Evolutionary conservation across 768 basidiomycete genomes (phyloP).

Genomic region (Termitomyces sp.): DNA sequence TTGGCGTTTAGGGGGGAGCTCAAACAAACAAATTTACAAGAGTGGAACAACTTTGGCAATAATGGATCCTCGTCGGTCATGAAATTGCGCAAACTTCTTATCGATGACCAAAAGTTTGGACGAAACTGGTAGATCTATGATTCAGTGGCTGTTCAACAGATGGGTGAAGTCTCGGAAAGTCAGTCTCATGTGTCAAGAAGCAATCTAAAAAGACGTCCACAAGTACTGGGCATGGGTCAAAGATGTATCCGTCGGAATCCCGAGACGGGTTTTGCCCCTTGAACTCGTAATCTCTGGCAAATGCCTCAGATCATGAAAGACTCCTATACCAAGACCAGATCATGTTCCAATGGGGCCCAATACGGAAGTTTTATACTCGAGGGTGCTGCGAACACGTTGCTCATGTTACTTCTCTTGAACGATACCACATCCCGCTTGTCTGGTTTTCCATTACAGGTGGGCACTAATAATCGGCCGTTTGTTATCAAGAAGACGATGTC

Average conservation of each 20-base stretch:
- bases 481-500: slow-evolving; percentile 2
- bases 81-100: neutral
- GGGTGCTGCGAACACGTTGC: slow-evolving; percentile 9
- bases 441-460: neutral
- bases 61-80: neutral
- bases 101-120: slow-evolving; percentile 8
- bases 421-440: neutral
- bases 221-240: slow-evolving; percentile 1
- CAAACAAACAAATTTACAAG: neutral
- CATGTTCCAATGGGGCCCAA: neutral
- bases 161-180: slow-evolving; percentile 1
- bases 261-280: neutral
- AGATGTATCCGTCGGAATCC: slow-evolving; percentile 4
- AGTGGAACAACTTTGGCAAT: neutral
- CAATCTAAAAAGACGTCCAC: neutral
- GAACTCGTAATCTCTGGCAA: neutral
- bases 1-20: neutral
- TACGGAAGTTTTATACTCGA: neutral
- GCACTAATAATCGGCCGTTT: too few relatives aligned
- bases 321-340: neutral
- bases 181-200: slow-evolving; percentile 10
- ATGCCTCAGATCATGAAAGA: slow-evolving; percentile 5
- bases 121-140: slow-evolving; percentile 10
- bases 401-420: neutral
- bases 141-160: neutral